Evolutionary conservation across 345 rosid species (phyloP).

Genomic region (Carallia brachiata): DNA sequence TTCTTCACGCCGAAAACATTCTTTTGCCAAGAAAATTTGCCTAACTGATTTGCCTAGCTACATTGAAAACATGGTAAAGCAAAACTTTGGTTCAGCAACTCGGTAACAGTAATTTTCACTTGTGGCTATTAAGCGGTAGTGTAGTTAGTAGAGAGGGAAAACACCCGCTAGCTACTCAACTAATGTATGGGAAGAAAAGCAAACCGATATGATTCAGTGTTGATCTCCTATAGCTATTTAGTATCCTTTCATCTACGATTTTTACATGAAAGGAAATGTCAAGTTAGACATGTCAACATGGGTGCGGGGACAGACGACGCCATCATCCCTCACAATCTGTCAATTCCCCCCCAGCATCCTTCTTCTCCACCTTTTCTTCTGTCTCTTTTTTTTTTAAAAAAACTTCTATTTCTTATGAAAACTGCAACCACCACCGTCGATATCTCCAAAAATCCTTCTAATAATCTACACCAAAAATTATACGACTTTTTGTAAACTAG

Average conservation of each 20-base stretch:
- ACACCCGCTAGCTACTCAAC: too few species aligned
- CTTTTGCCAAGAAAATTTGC: neutral
- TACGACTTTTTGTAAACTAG: neutral
- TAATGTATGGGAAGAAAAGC: too few species aligned
- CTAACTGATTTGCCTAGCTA: neutral
- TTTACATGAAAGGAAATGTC: too few species aligned
- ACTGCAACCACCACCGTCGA: neutral
- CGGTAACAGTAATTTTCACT: neutral
- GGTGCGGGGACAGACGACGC: too few species aligned
- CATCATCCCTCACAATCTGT: neutral
- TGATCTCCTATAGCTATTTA: too few species aligned
- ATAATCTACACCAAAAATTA: constrained; percentile 14
- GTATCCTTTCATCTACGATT: too few species aligned
- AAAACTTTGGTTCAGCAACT: neutral
- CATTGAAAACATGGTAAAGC: neutral
- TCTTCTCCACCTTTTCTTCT: neutral
- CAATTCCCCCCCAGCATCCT: neutral
- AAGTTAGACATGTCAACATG: too few species aligned
- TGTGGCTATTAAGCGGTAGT: too few species aligned
- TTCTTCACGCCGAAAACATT: neutral
- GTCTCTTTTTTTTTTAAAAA: neutral
- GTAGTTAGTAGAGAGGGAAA: too few species aligned
- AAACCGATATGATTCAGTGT: too few species aligned
- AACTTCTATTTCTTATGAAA: neutral
- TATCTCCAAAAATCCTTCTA: neutral